A percentile compares a stretch with the other conserved stretches of the same genome.
Evolutionary conservation across 805 yeast species (phyloP).

Genomic region (Millerago galiae): DNA sequence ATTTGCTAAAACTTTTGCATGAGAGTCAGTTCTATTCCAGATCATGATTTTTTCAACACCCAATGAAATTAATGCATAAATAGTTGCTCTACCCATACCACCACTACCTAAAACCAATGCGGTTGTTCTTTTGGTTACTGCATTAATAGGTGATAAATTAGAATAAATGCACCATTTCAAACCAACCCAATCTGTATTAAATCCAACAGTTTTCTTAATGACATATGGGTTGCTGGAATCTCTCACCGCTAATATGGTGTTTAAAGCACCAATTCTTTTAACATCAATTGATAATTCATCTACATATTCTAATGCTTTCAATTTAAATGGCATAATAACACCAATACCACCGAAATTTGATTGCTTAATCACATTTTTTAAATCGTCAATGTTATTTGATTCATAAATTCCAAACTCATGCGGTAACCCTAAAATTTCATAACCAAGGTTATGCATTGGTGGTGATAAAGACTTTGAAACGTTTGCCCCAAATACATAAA

Average conservation of each 20-base stretch:
- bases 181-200: neutral
- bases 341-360: neutral
- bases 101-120: neutral
- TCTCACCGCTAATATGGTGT: neutral
- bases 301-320: neutral
- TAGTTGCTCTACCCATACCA: neutral
- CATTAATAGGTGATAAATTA: neutral
- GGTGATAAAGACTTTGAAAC: neutral
- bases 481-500: neutral
- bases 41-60: neutral
- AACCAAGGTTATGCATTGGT: neutral
- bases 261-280: neutral
- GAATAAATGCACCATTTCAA: neutral
- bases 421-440: neutral
- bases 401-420: neutral
- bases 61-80: neutral
- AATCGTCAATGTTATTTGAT: neutral
- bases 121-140: neutral
- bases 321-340: neutral
- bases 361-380: neutral
- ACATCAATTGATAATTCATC: neutral
- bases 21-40: neutral
- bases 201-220: neutral
- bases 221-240: neutral
- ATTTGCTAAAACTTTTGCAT: neutral